These are phyloP conservation scores for Prunus persica DNA, from an alignment of 306 rosid genomes.

Conservation along the genomic window DNA sequence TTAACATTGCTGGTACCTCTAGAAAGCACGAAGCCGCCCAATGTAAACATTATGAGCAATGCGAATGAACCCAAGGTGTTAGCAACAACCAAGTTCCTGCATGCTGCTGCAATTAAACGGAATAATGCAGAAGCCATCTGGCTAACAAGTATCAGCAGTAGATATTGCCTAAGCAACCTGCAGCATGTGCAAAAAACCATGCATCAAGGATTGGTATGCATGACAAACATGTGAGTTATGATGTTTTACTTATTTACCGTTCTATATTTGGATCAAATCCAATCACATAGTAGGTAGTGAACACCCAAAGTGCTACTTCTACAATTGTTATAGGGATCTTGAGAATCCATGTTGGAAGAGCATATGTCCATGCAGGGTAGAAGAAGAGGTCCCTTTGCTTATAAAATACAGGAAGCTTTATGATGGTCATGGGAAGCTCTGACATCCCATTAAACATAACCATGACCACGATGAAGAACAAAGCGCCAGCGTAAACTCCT, in stretches of 20 bases:
- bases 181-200: slow-evolving; percentile 7
- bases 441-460: slow-evolving; percentile 42
- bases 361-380: slow-evolving; percentile 66
- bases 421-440: slow-evolving; percentile 59
- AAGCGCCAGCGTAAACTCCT: slow-evolving; percentile 30
- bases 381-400: slow-evolving; percentile 64
- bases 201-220: background rate
- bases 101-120: slow-evolving; percentile 44
- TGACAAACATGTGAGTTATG: background rate
- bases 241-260: slow-evolving; percentile 33
- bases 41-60: slow-evolving; percentile 37
- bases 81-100: slow-evolving; percentile 52
- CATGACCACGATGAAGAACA: slow-evolving; percentile 26
- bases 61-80: slow-evolving; percentile 59
- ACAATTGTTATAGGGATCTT: slow-evolving; percentile 47
- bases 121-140: slow-evolving; percentile 70
- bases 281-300: slow-evolving; percentile 52
- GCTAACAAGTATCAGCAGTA: slow-evolving; percentile 43
- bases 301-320: slow-evolving; percentile 62
- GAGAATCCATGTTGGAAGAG: slow-evolving; percentile 64
- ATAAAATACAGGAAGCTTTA: slow-evolving; percentile 62
- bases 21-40: slow-evolving; percentile 69
- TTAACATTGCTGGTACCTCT: slow-evolving; percentile 39
- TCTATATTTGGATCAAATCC: slow-evolving; percentile 57
- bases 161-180: slow-evolving; percentile 58